A percentile compares a stretch with the other conserved stretches of the same genome.
These are phyloP conservation scores for Agrostemma githago DNA, from an alignment of 148 eudicot genomes.

Conservation along the genomic window DNA sequence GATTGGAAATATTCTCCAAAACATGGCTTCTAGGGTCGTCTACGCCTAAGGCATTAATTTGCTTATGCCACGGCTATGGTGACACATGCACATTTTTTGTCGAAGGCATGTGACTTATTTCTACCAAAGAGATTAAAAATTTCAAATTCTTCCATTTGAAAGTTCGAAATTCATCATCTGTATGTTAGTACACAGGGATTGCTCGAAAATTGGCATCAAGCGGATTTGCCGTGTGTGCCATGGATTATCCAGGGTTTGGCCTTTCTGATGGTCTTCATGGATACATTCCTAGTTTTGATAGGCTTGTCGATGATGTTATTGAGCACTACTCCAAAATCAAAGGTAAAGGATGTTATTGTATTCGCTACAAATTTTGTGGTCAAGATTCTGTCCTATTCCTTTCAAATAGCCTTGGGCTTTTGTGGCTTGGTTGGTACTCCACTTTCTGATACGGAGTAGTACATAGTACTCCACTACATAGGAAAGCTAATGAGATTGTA, in stretches of 20 bases:
- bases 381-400: neutral
- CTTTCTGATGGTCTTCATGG: slow-evolving; percentile 97
- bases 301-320: slow-evolving; percentile 73
- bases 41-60: slow-evolving; percentile 68
- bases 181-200: slow-evolving; percentile 55
- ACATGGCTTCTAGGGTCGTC: slow-evolving; percentile 73
- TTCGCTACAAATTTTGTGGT: slow-evolving; percentile 1
- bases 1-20: slow-evolving; percentile 71
- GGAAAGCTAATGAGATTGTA: neutral
- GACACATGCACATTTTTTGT: slow-evolving; percentile 93
- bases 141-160: slow-evolving; percentile 6
- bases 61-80: slow-evolving; percentile 88
- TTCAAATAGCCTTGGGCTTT: neutral
- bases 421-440: neutral
- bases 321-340: slow-evolving; percentile 68
- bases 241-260: slow-evolving; percentile 99
- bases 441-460: neutral
- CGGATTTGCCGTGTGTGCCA: slow-evolving; percentile 85
- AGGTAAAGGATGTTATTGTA: slow-evolving; percentile 37
- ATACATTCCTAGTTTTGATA: slow-evolving; percentile 71
- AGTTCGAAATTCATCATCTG: slow-evolving; percentile 24
- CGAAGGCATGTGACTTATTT: slow-evolving; percentile 65
- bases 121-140: neutral
- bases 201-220: slow-evolving; percentile 79
- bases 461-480: neutral